phyloP scores from a whole-genome alignment of 2,329 filamentous ascomycete genomes.

The Colletotrichum sp. region DNA sequence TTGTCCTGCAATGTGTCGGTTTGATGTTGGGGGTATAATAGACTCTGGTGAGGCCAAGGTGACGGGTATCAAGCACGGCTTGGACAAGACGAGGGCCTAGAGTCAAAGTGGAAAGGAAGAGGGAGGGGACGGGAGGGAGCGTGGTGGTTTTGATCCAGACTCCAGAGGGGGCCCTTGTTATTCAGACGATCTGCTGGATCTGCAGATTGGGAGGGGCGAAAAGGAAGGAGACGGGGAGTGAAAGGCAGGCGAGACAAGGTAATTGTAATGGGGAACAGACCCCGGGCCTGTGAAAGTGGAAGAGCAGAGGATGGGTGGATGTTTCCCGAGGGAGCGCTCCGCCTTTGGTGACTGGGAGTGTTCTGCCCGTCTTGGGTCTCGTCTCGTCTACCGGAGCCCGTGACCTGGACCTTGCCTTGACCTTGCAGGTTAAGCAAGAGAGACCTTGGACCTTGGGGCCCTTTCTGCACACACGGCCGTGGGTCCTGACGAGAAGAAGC shows the following conservation, averaged over 20 bases:
- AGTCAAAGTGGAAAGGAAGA: not conserved
- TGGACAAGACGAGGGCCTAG: not conserved
- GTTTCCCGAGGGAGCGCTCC: not conserved
- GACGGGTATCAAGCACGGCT: not conserved
- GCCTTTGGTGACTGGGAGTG: not conserved
- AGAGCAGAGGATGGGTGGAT: not conserved
- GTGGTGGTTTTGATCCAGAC: slow-evolving; percentile 8
- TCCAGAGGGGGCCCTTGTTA: not conserved
- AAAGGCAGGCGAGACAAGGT: slow-evolving; percentile 17
- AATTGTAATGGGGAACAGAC: slow-evolving; percentile 18
- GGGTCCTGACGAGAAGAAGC: not conserved
- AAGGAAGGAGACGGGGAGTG: slow-evolving; percentile 14
- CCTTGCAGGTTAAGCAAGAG: slow-evolving; percentile 5
- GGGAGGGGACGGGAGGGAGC: not conserved
- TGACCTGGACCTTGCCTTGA: slow-evolving; percentile 8
- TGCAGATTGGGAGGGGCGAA: slow-evolving; percentile 13
- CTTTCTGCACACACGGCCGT: not conserved
- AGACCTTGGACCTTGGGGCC: not conserved
- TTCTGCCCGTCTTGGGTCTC: slow-evolving; percentile 1
- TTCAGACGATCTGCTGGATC: slow-evolving; percentile 19
- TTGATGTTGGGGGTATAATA: not conserved
- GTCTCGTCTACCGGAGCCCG: slow-evolving; percentile 14
- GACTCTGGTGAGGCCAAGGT: not conserved
- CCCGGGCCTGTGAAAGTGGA: not conserved
- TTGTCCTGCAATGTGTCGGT: slow-evolving; percentile 34